These are phyloP conservation scores for Alternaria ventricosa DNA, from an alignment of 2,329 filamentous ascomycete genomes.

Conservation along the genomic window DNA sequence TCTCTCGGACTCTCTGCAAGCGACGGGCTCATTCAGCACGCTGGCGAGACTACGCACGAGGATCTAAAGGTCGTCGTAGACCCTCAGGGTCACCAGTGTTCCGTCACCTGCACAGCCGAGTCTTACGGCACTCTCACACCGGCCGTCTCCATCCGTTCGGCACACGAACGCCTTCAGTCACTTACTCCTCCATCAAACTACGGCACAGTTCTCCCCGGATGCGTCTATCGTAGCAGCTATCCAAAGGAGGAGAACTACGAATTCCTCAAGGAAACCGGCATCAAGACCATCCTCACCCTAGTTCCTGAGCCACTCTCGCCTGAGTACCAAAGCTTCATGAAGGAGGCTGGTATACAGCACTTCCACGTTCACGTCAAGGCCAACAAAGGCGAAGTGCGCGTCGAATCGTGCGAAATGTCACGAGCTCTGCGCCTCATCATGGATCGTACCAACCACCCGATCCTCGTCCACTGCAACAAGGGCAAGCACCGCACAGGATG, in stretches of 20 bases:
- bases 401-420: constrained; percentile 62
- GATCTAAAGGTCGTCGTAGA: constrained; percentile 28
- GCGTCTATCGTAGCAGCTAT: constrained; percentile 83
- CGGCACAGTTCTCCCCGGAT: constrained; percentile 72
- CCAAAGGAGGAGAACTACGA: constrained; percentile 73
- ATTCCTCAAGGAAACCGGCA: constrained; percentile 69
- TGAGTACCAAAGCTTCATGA: constrained; percentile 67
- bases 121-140: constrained; percentile 24
- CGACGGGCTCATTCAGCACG: constrained; percentile 36
- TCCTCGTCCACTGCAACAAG: constrained; percentile 92
- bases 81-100: constrained; percentile 27
- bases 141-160: constrained; percentile 26
- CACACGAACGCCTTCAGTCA: constrained; percentile 44
- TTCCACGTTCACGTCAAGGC: constrained; percentile 78
- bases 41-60: constrained; percentile 38
- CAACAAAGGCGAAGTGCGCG: constrained; percentile 74
- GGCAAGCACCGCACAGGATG: constrained; percentile 93
- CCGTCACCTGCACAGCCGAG: constrained; percentile 14
- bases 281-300: constrained; percentile 79
- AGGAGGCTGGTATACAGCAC: constrained; percentile 71
- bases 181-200: constrained; percentile 72
- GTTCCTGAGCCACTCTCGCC: constrained; percentile 57
- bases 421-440: constrained; percentile 74
- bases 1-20: constrained; percentile 29
- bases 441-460: constrained; percentile 75